Evolutionary conservation across 768 basidiomycete species (phyloP).

Genomic region (Clitopilus hobsonii): DNA sequence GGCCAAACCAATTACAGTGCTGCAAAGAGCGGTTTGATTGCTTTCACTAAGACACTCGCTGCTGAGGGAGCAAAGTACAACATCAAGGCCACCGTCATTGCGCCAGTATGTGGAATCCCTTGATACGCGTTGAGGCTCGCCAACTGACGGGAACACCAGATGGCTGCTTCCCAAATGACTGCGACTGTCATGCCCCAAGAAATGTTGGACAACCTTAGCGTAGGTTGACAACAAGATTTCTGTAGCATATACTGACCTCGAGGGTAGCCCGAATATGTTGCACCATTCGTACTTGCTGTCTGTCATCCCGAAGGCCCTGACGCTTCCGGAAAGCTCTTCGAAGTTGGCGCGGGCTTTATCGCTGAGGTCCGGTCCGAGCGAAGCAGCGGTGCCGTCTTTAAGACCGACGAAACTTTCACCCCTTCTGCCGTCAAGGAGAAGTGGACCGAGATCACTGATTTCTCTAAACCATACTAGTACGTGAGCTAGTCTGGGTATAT

Average conservation of each 20-base stretch:
- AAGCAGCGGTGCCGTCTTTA: conserved; percentile 83
- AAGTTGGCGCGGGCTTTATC: conserved; percentile 89
- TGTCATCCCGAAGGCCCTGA: conserved; percentile 82
- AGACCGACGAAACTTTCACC: conserved; percentile 85
- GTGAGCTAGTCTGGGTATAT: conserved; percentile 17
- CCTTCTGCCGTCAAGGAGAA: conserved; percentile 90
- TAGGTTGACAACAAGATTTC: conserved; percentile 22
- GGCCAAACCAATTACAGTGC: conserved; percentile 98
- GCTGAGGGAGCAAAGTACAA: conserved; percentile 89
- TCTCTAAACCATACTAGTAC: conserved; percentile 65
- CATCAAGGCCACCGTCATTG: conserved; percentile 83
- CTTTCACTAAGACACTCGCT: conserved; percentile 90
- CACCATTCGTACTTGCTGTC: conserved; percentile 86
- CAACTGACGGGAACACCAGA: too few relatives aligned
- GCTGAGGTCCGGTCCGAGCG: conserved; percentile 94
- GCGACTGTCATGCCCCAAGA: conserved; percentile 94
- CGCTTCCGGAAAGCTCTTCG: conserved; percentile 79
- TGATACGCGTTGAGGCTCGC: too few relatives aligned
- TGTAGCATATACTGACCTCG: conserved; percentile 4
- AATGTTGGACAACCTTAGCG: conserved; percentile 83
- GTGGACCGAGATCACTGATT: conserved; percentile 82
- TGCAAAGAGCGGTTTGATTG: conserved; percentile 94
- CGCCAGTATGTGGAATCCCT: conserved; percentile 67
- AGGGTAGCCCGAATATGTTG: conserved; percentile 80
- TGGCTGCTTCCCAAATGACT: conserved; percentile 96